These are phyloP conservation scores for Fusarium pseudocircinatum DNA, from an alignment of 2,329 filamentous ascomycete genomes.

Conservation along the genomic window DNA sequence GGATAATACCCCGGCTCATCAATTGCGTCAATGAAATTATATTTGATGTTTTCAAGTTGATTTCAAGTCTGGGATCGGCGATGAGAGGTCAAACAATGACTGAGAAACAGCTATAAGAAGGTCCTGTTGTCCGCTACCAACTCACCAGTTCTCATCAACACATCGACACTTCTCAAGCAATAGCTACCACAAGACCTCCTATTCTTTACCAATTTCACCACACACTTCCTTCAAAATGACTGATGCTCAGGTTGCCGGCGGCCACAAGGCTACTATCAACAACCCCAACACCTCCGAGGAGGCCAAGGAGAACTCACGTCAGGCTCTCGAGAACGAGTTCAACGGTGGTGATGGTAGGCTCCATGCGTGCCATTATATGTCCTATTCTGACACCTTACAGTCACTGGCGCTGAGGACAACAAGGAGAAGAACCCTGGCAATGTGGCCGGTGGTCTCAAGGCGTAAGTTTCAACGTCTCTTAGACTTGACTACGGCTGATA, in stretches of 20 bases:
- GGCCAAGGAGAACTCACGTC: constrained; percentile 64
- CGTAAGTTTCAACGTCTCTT: constrained; percentile 48
- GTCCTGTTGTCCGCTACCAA: neutral
- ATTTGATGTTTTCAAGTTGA: neutral
- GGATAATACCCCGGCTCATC: neutral
- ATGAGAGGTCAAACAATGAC: neutral
- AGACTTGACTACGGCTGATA: neutral
- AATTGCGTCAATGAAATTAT: constrained; percentile 36
- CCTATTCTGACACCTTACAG: constrained; percentile 13
- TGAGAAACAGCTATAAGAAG: constrained; percentile 28
- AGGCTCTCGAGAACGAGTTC: constrained; percentile 62
- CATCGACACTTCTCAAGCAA: neutral
- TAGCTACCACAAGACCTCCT: neutral
- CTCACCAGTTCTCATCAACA: neutral
- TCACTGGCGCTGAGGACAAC: constrained; percentile 47
- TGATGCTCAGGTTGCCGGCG: constrained; percentile 62
- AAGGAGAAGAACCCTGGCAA: constrained; percentile 64
- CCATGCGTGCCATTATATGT: too few relatives aligned
- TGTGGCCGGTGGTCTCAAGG: constrained; percentile 62
- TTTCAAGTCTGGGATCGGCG: neutral
- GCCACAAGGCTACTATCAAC: constrained; percentile 68
- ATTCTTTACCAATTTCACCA: neutral
- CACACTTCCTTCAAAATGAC: constrained; percentile 52
- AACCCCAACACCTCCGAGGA: constrained; percentile 66
- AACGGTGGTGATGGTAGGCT: constrained; percentile 52